Conservation (phyloP, 257 asterid species). For the Nicotiana attenuata region DNA sequence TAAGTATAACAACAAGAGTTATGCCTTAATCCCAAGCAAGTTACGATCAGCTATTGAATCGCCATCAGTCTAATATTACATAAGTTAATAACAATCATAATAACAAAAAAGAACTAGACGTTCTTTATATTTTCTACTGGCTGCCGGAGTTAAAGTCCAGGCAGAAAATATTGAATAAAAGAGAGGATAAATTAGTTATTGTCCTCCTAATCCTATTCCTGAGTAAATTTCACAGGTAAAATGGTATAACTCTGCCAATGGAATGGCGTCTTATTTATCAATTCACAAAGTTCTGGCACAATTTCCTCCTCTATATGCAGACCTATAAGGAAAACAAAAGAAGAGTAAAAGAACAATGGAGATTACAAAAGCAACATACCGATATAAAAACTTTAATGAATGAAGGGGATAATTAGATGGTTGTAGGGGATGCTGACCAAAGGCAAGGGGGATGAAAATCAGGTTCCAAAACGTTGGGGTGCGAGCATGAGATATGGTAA, state of each 20-base stretch:
- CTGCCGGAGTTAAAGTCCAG: background rate
- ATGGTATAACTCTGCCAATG: background rate
- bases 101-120: background rate
- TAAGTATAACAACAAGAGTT: background rate
- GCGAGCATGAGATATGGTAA: background rate
- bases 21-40: background rate
- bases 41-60: background rate
- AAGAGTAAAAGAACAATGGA: background rate
- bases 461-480: background rate
- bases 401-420: background rate
- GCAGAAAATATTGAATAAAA: no score
- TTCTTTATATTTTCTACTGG: background rate
- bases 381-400: background rate
- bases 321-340: background rate
- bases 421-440: background rate
- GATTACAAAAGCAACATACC: background rate
- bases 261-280: background rate
- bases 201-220: background rate
- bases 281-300: background rate
- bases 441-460: background rate
- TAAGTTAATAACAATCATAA: no score
- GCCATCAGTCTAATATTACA: background rate
- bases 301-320: background rate
- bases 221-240: background rate
- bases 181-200: no score